A percentile compares a stretch with the other conserved stretches of the same genome.
These are phyloP conservation scores for Lachnellula occidentalis DNA, from an alignment of 2,329 filamentous ascomycete genomes.

Conservation along the genomic window DNA sequence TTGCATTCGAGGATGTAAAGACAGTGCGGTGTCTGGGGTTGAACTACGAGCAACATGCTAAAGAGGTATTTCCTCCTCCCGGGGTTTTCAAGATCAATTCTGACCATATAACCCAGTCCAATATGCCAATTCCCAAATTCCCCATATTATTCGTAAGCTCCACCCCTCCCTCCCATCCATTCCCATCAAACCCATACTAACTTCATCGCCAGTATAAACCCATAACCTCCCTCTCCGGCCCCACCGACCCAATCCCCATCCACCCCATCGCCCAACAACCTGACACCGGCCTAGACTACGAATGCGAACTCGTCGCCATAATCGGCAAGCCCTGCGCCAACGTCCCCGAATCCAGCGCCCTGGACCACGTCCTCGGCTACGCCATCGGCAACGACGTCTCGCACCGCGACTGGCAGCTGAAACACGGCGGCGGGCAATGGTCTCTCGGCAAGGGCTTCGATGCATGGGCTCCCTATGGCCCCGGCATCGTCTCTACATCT, in stretches of 20 bases:
- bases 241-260: conserved; percentile 61
- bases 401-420: conserved; percentile 70
- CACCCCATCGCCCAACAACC: conserved; percentile 63
- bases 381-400: conserved; percentile 75
- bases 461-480: conserved; percentile 69
- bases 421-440: conserved; percentile 65
- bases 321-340: conserved; percentile 64
- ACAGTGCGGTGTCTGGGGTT: conserved; percentile 66
- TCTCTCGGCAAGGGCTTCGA: conserved; percentile 69
- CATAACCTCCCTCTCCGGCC: conserved; percentile 57
- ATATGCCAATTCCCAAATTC: conserved; percentile 62
- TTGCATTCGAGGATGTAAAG: conserved; percentile 56
- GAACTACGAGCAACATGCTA: conserved; percentile 68
- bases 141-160: conserved; percentile 62
- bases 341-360: conserved; percentile 58
- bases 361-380: conserved; percentile 72
- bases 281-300: conserved; percentile 65
- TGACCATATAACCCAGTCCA: conserved; percentile 38
- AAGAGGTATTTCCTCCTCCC: conserved; percentile 43
- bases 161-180: neutral
- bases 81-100: neutral
- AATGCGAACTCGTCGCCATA: conserved; percentile 70
- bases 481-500: conserved; percentile 57
- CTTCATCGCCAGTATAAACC: conserved; percentile 52
- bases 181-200: neutral